These are phyloP conservation scores for Yamagishiella unicocca DNA, from an alignment of 139 green algal genomes.

Conservation along the genomic window DNA sequence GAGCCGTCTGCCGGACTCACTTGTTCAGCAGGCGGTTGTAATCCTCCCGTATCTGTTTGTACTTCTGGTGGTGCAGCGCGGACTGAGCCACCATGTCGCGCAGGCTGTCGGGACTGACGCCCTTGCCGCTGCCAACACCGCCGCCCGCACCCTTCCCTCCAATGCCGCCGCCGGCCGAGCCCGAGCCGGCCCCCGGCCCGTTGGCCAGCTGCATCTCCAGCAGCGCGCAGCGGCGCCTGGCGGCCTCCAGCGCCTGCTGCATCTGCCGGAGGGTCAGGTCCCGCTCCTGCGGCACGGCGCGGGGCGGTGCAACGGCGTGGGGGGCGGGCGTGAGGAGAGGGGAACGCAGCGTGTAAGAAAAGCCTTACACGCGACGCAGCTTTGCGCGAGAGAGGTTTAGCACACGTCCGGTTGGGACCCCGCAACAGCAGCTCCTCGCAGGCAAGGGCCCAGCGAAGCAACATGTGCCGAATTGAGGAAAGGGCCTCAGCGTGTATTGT, in stretches of 20 bases:
- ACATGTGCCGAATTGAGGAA: too few species aligned
- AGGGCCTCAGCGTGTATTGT: too few species aligned
- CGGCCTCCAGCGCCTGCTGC: constrained; percentile 56
- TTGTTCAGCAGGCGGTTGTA: constrained; percentile 63
- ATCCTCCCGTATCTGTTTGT: constrained; percentile 63
- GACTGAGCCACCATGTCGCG: constrained; percentile 54
- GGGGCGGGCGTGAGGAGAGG: not conserved
- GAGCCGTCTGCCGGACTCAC: constrained; percentile 25
- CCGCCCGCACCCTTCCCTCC: not conserved
- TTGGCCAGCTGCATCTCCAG: constrained; percentile 44
- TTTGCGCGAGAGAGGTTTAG: too few species aligned
- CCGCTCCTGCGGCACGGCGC: constrained; percentile 45
- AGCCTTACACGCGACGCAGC: too few species aligned
- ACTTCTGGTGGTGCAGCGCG: constrained; percentile 55
- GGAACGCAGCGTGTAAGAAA: too few species aligned
- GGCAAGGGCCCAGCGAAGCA: too few species aligned
- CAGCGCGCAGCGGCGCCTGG: constrained; percentile 44
- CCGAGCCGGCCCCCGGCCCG: not conserved
- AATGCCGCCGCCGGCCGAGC: not conserved
- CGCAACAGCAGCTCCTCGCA: too few species aligned
- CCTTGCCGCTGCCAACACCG: not conserved
- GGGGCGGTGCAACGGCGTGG: not conserved
- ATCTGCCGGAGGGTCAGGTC: constrained; percentile 58
- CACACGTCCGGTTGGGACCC: too few species aligned
- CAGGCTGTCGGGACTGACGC: constrained; percentile 35